Conservation (phyloP, 106 monocot species). For the Gastrodia elata region DNA sequence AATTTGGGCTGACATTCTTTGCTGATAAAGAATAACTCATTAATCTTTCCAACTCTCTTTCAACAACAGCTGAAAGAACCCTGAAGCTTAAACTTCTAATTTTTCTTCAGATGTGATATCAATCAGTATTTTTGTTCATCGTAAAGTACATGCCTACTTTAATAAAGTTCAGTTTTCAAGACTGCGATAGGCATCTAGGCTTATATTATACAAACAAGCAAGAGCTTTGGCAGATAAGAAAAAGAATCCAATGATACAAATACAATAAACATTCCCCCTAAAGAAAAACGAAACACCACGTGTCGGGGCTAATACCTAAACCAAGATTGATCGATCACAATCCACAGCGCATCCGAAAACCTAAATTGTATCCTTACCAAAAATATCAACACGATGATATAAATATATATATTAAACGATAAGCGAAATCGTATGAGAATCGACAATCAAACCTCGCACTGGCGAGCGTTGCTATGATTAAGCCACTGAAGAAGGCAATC, state of each 20-base stretch:
- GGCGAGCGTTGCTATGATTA: constrained; percentile 92
- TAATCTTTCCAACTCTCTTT: neutral
- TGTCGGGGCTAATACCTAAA: neutral
- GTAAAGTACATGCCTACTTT: neutral
- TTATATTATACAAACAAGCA: neutral
- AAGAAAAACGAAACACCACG: neutral
- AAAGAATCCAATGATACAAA: neutral
- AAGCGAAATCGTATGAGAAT: neutral
- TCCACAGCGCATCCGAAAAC: neutral
- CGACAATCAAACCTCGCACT: constrained; percentile 74
- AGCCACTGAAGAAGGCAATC: constrained; percentile 99
- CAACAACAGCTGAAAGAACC: neutral
- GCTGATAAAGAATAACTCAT: neutral
- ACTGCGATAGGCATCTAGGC: neutral
- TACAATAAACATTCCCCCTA: neutral
- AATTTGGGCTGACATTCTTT: neutral
- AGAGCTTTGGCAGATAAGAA: neutral
- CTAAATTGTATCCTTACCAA: neutral
- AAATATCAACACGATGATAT: neutral
- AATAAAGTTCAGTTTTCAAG: neutral
- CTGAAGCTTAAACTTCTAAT: neutral
- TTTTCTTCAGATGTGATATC: neutral
- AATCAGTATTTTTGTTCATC: neutral
- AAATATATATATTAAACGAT: neutral
- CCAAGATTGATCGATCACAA: neutral